Percentiles rank a stretch among this genome's conserved stretches.
Conservation (phyloP, 139 green algal genomes). For the Spirogloea muscicola region DNA sequence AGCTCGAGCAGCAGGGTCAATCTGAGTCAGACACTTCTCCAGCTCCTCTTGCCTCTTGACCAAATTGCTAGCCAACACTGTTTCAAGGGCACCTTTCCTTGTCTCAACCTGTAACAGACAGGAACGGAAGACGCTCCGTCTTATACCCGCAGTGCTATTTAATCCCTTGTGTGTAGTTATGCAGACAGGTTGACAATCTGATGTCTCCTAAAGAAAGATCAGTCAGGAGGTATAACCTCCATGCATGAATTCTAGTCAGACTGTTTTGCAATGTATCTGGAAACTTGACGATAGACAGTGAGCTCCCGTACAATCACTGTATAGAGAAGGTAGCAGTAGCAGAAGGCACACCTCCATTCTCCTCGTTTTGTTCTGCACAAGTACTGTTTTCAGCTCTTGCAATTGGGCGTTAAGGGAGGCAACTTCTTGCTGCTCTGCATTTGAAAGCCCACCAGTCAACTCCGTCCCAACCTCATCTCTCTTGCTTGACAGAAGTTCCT, state of each 20-base stretch:
- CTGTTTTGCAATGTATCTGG: too few relatives aligned
- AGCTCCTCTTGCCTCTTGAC: constrained; percentile 56
- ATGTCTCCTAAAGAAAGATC: too few relatives aligned
- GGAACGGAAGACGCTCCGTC: too few relatives aligned
- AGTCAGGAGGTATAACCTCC: too few relatives aligned
- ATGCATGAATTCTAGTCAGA: too few relatives aligned
- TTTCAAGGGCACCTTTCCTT: constrained; percentile 40
- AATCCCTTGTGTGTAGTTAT: too few relatives aligned
- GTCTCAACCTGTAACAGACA: too few relatives aligned
- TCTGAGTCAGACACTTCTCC: constrained; percentile 37
- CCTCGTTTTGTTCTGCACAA: constrained; percentile 22
- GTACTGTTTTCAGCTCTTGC: constrained; percentile 8
- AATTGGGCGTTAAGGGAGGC: constrained; percentile 1
- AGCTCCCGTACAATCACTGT: too few relatives aligned
- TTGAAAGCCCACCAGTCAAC: neutral
- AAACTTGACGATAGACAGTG: too few relatives aligned
- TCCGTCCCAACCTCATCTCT: constrained; percentile 50
- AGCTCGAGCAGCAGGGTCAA: constrained; percentile 3
- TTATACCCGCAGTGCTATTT: too few relatives aligned
- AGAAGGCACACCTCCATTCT: neutral
- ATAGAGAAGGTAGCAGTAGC: neutral
- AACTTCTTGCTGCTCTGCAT: constrained; percentile 30
- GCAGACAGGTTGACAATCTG: too few relatives aligned
- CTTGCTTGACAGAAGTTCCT: neutral
- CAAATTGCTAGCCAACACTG: constrained; percentile 58